phyloP scores from a whole-genome alignment of 306 rosid species.

The Amphicarpaea edgeworthii region DNA sequence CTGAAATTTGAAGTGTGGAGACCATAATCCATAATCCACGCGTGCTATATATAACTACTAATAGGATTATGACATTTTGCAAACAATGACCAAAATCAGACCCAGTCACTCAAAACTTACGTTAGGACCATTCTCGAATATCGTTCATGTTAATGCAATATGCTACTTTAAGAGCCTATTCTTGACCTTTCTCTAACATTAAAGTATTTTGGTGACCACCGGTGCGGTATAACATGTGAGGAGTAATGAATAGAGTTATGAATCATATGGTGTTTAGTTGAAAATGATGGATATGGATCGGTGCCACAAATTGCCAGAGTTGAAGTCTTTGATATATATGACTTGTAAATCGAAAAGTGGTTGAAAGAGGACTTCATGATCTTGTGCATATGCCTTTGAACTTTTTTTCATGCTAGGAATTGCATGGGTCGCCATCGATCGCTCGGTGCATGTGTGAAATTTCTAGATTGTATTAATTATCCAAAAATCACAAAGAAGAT shows the following conservation, averaged over 20 bases:
- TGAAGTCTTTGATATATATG: background rate
- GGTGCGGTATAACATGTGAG: slow-evolving; percentile 10
- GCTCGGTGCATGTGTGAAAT: background rate
- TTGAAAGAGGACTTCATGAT: slow-evolving; percentile 47
- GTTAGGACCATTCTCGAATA: slow-evolving; percentile 17
- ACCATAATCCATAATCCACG: background rate
- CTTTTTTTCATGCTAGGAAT: slow-evolving; percentile 18
- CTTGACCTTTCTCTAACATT: slow-evolving; percentile 15
- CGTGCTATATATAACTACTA: slow-evolving; percentile 2
- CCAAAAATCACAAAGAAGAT: background rate
- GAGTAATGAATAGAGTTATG: slow-evolving; percentile 7
- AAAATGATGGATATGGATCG: no score
- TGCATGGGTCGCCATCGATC: background rate
- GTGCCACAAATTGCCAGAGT: background rate
- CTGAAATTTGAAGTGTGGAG: slow-evolving; percentile 1
- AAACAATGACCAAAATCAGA: background rate
- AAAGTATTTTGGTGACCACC: slow-evolving; percentile 25
- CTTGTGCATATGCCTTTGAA: slow-evolving; percentile 28
- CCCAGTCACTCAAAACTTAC: no score
- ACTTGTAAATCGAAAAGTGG: slow-evolving; percentile 7
- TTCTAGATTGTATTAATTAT: background rate
- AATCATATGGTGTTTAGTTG: slow-evolving; percentile 27
- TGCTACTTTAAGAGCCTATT: background rate
- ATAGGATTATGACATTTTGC: background rate
- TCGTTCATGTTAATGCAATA: background rate